Evolutionary conservation across 2,329 filamentous ascomycete genomes (phyloP).

Genomic region (Trichophyton verrucosum): DNA sequence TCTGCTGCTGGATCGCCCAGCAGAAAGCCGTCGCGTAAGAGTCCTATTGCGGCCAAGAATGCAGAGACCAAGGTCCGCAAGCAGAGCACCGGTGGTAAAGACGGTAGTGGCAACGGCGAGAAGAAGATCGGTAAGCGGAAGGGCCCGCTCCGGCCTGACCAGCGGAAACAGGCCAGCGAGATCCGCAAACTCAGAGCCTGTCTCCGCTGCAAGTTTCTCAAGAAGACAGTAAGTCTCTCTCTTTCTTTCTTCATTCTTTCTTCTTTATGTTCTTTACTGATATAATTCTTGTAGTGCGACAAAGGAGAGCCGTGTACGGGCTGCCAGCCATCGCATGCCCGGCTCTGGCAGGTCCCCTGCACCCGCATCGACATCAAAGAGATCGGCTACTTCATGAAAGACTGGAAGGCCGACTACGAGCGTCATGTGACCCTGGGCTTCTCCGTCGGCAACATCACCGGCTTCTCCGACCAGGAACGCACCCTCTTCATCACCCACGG

Average conservation of each 20-base stretch:
- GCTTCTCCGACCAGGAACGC: conserved; percentile 51
- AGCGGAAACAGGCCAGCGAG: conserved; percentile 91
- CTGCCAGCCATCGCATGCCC: conserved; percentile 88
- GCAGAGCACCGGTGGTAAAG: conserved; percentile 58
- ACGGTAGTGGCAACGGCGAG: conserved; percentile 49
- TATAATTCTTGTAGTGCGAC: conserved; percentile 48
- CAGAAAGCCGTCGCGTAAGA: conserved; percentile 57
- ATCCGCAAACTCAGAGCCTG: conserved; percentile 91
- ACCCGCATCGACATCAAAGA: conserved; percentile 98
- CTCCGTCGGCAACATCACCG: conserved; percentile 91
- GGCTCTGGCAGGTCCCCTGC: conserved; percentile 94
- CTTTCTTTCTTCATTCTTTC: neutral
- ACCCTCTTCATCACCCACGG: conserved; percentile 91
- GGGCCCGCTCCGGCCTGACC: conserved; percentile 81
- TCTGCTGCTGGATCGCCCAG: conserved; percentile 50
- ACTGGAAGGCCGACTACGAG: conserved; percentile 96
- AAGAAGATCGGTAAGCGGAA: conserved; percentile 88
- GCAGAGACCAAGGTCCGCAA: conserved; percentile 77
- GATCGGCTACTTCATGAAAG: conserved; percentile 97
- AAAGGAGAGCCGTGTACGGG: conserved; percentile 93
- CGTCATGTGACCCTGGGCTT: conserved; percentile 76
- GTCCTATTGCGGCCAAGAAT: conserved; percentile 63
- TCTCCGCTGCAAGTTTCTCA: conserved; percentile 92
- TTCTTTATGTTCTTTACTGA: conserved; percentile 7
- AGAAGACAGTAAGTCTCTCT: conserved; percentile 57